Base-by-base conservation (phyloP, 2,329 filamentous ascomycete genomes). In the Didymella lethalis region DNA sequence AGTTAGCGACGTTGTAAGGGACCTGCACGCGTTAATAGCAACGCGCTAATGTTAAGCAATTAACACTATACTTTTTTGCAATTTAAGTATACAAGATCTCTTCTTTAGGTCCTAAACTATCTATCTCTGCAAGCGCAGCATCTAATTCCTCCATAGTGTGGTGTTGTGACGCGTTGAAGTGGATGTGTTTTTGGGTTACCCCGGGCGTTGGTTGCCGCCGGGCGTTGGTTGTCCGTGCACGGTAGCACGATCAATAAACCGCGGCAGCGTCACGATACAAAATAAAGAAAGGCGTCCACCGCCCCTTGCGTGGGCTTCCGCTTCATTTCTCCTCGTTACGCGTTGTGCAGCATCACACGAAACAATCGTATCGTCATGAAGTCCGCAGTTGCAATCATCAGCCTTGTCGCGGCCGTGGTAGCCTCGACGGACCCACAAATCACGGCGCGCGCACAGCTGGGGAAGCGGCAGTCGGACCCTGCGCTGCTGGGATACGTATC, bases 401-500 rank as follows among this genome's bases (percentile, higher is more conserved):
- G 57, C 50, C 46, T 64, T 34, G 34, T 57, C 34, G 54, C 53
- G 44, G 38, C 61, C 32, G 61, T 58, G 28, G 61, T 55, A 23
- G 59, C 64, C 18, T 50, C 56, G 26, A 55, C 62, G 34, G 66
- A 64, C 45, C 61, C 68, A 53, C 61, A 63, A 29, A 64, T 70
- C 36, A 71, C 69, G 16, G 60, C 66, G 29, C 62, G 54, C 14
- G 60, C 65, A 49, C 52, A 65, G 53, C 63, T 71, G 46, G 57
- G 59, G 29, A 52, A 54, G 26, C 62, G 66, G 38, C 67, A 68
- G 54, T 29, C 47, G 51, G 51, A 70, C 61, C 63, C 66, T 25
- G 62, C 67, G 26, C 45, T 67, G 26, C 55, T 71, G 46, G 68
- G 68, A 14, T 72, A 57, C 44, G 51, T 71, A 26, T 61, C 55